Conservation (phyloP, 768 basidiomycete genomes). For the Mycena olivaceomarginata region DNA sequence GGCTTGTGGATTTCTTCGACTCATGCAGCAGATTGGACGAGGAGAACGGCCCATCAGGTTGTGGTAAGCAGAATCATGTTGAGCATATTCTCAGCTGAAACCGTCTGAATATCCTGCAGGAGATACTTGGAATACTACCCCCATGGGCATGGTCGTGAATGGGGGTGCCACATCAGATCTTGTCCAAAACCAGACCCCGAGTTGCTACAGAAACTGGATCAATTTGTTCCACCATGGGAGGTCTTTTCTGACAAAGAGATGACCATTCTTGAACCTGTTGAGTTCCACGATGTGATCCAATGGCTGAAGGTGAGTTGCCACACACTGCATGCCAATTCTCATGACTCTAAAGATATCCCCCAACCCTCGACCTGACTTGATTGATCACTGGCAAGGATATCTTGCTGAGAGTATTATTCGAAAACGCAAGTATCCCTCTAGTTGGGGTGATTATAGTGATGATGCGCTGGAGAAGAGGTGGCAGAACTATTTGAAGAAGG, state of each 20-base stretch:
- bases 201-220: neutral
- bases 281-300: conserved; percentile 8
- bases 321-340: neutral
- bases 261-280: neutral
- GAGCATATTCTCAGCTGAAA: neutral
- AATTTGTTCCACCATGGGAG: conserved; percentile 6
- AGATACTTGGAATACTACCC: neutral
- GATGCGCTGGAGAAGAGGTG: conserved; percentile 12
- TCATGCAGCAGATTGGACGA: neutral
- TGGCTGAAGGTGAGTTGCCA: neutral
- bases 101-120: neutral
- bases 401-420: neutral
- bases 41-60: neutral
- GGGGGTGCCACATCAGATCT: conserved; percentile 4
- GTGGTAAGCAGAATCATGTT: neutral
- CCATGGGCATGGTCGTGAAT: neutral
- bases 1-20: too few species aligned
- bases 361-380: conserved; percentile 1
- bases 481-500: neutral
- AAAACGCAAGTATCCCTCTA: too few species aligned
- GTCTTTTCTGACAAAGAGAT: neutral
- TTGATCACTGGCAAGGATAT: neutral
- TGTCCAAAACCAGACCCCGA: too few species aligned
- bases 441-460: neutral
- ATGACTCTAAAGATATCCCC: neutral